Evolutionary conservation across 2,329 filamentous ascomycete species (phyloP).

Genomic region (Mollisiaceae sp.): DNA sequence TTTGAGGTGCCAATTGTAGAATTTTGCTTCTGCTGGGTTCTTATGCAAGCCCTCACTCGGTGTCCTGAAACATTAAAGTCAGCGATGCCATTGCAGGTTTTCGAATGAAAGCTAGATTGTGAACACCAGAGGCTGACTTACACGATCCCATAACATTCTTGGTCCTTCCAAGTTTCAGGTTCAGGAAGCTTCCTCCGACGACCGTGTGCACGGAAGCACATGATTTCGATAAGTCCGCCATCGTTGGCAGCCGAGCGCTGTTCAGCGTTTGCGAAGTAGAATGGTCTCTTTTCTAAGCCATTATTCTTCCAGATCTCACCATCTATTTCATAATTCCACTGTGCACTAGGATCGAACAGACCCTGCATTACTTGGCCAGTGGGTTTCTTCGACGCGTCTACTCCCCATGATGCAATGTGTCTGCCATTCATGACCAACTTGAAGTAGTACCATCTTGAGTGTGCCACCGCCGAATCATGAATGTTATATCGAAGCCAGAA

Average conservation of each 20-base stretch:
- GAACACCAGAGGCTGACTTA: conserved; percentile 44
- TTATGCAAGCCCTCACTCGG: conserved; percentile 59
- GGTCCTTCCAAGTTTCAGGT: conserved; percentile 51
- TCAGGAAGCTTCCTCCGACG: conserved; percentile 50
- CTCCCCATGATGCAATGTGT: conserved; percentile 58
- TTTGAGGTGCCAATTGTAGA: conserved; percentile 57
- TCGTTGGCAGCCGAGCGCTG: conserved; percentile 51
- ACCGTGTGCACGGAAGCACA: conserved; percentile 57
- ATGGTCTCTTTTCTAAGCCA: conserved; percentile 56
- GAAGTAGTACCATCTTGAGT: conserved; percentile 54
- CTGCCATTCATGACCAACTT: conserved; percentile 61
- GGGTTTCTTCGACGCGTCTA: conserved; percentile 45
- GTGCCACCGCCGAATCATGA: conserved; percentile 37
- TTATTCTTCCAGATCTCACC: conserved; percentile 42
- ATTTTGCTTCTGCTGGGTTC: conserved; percentile 54
- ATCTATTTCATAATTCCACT: conserved; percentile 48
- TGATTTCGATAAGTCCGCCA: conserved; percentile 60
- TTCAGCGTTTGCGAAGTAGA: conserved; percentile 51
- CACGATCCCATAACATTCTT: conserved; percentile 59
- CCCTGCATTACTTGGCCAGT: conserved; percentile 51
- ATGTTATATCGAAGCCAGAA: conserved; percentile 59
- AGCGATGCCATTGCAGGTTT: neutral
- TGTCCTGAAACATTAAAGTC: conserved; percentile 45
- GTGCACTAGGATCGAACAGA: conserved; percentile 54
- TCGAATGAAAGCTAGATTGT: neutral